Conservation (phyloP, 129 eudicot species). For the Logfia minima region DNA sequence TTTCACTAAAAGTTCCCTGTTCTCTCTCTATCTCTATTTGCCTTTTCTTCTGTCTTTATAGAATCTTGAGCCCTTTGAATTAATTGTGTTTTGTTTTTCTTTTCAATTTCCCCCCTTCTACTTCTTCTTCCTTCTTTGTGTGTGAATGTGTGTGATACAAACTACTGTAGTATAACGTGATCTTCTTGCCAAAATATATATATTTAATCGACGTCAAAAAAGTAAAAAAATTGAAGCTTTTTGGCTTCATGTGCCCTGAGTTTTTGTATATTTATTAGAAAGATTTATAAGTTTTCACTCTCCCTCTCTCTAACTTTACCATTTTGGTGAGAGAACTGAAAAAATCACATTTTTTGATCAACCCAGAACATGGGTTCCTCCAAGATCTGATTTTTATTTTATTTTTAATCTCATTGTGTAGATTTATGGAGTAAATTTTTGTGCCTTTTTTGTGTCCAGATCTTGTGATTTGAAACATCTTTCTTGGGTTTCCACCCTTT, state of each 20-base stretch:
- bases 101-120: constrained; percentile 24
- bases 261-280: constrained; percentile 22
- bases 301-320: constrained; percentile 39
- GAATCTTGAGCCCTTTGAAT: constrained; percentile 40
- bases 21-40: constrained; percentile 3
- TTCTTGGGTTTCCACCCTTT: constrained; percentile 26
- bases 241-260: constrained; percentile 36
- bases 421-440: constrained; percentile 23
- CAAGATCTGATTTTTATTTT: constrained; percentile 35
- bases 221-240: constrained; percentile 35
- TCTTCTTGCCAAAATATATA: constrained; percentile 23
- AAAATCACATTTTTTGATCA: constrained; percentile 26
- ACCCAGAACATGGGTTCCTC: constrained; percentile 24
- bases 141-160: constrained; percentile 4
- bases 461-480: constrained; percentile 28
- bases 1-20: constrained; percentile 23
- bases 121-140: constrained; percentile 16
- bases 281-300: constrained; percentile 33
- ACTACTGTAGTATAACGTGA: constrained; percentile 26
- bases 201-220: constrained; percentile 13
- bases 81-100: constrained; percentile 22
- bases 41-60: constrained; percentile 34
- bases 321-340: constrained; percentile 28
- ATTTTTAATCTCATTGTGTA: neutral
- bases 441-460: constrained; percentile 26